These are phyloP conservation scores for Aspergillus bombycis DNA, from an alignment of 2,329 filamentous ascomycete species.

Conservation along the genomic window DNA sequence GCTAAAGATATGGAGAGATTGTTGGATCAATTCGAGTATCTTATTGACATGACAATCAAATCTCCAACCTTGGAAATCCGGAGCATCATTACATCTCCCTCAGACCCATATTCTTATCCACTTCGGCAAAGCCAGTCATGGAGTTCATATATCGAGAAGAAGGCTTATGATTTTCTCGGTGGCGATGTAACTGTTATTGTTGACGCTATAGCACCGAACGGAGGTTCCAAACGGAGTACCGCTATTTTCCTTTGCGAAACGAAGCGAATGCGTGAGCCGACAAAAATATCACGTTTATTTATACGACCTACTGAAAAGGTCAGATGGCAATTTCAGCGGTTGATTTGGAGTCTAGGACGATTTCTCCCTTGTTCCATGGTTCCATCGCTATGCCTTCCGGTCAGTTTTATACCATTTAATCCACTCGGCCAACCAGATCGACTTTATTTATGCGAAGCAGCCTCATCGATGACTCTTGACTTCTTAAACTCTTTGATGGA, in stretches of 20 bases:
- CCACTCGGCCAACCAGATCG: neutral
- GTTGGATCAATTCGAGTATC: conserved; percentile 4
- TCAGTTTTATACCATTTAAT: neutral
- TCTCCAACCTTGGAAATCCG: neutral
- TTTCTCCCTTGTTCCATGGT: neutral
- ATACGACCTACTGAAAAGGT: neutral
- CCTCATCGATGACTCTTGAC: neutral
- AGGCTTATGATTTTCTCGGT: neutral
- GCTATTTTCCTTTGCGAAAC: neutral
- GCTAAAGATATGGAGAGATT: neutral
- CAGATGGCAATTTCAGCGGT: neutral
- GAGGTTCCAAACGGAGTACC: neutral
- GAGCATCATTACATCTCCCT: neutral
- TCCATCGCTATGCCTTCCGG: neutral
- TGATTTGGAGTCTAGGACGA: neutral
- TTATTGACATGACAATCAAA: neutral
- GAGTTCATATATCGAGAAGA: neutral
- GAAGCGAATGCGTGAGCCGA: too few relatives aligned
- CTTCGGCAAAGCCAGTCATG: neutral
- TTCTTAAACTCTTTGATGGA: neutral
- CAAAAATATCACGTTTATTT: neutral
- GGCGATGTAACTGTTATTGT: neutral
- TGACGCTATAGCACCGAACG: neutral
- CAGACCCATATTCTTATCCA: too few relatives aligned
- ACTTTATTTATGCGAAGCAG: neutral